phyloP scores from a whole-genome alignment of 352 stramenopile genomes.

The Phytopythium litorale region DNA sequence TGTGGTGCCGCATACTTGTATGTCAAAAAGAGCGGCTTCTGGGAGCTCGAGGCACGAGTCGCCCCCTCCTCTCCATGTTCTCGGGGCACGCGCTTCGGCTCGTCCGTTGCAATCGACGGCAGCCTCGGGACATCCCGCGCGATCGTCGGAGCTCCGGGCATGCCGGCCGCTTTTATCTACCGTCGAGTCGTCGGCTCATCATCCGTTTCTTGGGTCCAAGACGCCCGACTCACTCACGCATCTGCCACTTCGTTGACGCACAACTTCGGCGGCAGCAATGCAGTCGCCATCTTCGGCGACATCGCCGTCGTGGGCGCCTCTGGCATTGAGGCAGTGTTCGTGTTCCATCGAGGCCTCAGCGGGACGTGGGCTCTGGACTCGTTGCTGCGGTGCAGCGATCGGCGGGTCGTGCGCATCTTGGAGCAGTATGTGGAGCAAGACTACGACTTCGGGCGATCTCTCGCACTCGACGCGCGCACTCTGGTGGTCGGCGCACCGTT shows the following conservation, averaged over 20 bases:
- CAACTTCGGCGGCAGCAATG: slow-evolving; percentile 59
- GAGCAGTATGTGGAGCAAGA: slow-evolving; percentile 73
- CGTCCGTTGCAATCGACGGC: slow-evolving; percentile 68
- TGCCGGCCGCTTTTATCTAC: slow-evolving; percentile 52
- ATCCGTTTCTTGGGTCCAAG: slow-evolving; percentile 36
- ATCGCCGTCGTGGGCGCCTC: slow-evolving; percentile 89
- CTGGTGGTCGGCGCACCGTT: slow-evolving; percentile 89
- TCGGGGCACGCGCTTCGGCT: slow-evolving; percentile 49
- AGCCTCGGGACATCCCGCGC: slow-evolving; percentile 48
- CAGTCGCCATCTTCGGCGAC: slow-evolving; percentile 82
- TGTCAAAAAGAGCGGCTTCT: slow-evolving; percentile 50
- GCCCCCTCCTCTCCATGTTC: slow-evolving; percentile 1
- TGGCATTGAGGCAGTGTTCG: slow-evolving; percentile 54
- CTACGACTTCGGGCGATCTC: slow-evolving; percentile 84
- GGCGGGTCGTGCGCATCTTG: slow-evolving; percentile 77
- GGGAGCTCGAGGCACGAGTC: slow-evolving; percentile 58
- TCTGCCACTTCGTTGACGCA: slow-evolving; percentile 38
- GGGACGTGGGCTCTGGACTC: slow-evolving; percentile 48
- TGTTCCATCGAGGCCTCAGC: slow-evolving; percentile 56
- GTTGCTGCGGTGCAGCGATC: slow-evolving; percentile 75
- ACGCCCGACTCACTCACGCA: slow-evolving; percentile 38
- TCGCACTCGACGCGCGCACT: slow-evolving; percentile 81
- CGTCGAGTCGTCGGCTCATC: slow-evolving; percentile 12
- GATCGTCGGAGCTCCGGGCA: slow-evolving; percentile 68
- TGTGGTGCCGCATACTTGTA: slow-evolving; percentile 79